Conservation (phyloP, 768 basidiomycete species). For the Gymnopilus junonius region DNA sequence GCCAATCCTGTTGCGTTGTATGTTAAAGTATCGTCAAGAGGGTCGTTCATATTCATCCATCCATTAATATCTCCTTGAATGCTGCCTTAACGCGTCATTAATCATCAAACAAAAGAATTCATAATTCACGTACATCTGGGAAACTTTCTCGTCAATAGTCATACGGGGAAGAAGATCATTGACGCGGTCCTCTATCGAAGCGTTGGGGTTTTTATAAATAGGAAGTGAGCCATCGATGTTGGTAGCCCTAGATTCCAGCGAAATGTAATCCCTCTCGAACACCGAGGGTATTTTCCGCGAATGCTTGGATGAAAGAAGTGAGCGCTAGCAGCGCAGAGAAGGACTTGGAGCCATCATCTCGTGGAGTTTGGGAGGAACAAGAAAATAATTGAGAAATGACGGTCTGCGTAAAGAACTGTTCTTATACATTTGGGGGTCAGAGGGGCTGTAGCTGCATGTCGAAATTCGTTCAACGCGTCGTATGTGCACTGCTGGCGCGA, state of each 20-base stretch:
- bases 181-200: conserved; percentile 61
- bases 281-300: conserved; percentile 33
- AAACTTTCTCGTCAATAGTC: conserved; percentile 69
- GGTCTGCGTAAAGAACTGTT: not conserved
- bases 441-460: conserved; percentile 4
- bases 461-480: not conserved
- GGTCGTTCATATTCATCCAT: conserved; percentile 65
- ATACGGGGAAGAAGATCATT: conserved; percentile 67
- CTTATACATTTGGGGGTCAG: conserved; percentile 18
- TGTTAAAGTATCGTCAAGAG: conserved; percentile 60
- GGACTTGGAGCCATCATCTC: conserved; percentile 12
- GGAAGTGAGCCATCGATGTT: conserved; percentile 61
- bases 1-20: conserved; percentile 65
- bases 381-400: not conserved
- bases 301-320: conserved; percentile 16
- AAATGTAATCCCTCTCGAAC: conserved; percentile 41
- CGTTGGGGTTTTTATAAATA: conserved; percentile 62
- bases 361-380: not conserved
- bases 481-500: conserved; percentile 17
- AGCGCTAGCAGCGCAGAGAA: conserved; percentile 19
- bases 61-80: conserved; percentile 69
- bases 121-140: conserved; percentile 54
- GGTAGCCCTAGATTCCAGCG: conserved; percentile 48
- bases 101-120: not conserved
- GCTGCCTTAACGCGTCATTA: conserved; percentile 29